Evolutionary conservation across 192 early-diverging fungal genomes (phyloP), one percentile per base, ranked within the genome.

Genomic region (Coemansia sp.): DNA sequence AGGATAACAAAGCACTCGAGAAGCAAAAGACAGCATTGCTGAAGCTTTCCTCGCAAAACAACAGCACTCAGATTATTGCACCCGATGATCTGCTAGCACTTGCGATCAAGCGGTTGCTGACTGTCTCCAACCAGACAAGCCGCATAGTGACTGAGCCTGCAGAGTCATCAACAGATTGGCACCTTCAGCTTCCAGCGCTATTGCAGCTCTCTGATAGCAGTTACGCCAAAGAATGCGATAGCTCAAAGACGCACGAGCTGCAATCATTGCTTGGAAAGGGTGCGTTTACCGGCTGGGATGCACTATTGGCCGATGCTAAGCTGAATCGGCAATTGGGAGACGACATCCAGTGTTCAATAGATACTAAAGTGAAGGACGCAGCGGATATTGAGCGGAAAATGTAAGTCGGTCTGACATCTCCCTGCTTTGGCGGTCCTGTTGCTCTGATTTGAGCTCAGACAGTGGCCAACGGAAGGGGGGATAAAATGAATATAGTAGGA

Each of bases 61-160:
- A 44, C n/a, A 53, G 49, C 23, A 21, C 51, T 24, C 63, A 65
- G 47, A 61, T 66, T 19, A 78, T 78, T 21, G 56, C 65, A 6
- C 64, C 70, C 0, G 76, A 73, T 47, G 76, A 78, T 60, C 12
- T 50, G n/a, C 44, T 78, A 26, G 76, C 76, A 4, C 62, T 78
- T 32, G 64, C 70, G 16, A 50, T 78, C 34, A 73, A 73, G 67
- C 63, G 51, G 18, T 54, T 78, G 67, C 28, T 78, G 9, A 55
- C 49, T 3, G 34, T 72, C 48, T 68, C 66, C 22, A 49, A 48
- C 31, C 53, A 12, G 48, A 30, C 21, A n/a, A 19, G 60, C 8
- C 60, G 14, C 9, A 14, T 44, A 44, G 38, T 3, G 0, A 44
- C 38, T 9, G 8, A 9, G 10, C 8, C 34, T 44, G 8, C 38